Percentiles rank a stretch among this genome's conserved stretches.
Conservation (phyloP, 257 asterid species). For the Verbena officinalis region DNA sequence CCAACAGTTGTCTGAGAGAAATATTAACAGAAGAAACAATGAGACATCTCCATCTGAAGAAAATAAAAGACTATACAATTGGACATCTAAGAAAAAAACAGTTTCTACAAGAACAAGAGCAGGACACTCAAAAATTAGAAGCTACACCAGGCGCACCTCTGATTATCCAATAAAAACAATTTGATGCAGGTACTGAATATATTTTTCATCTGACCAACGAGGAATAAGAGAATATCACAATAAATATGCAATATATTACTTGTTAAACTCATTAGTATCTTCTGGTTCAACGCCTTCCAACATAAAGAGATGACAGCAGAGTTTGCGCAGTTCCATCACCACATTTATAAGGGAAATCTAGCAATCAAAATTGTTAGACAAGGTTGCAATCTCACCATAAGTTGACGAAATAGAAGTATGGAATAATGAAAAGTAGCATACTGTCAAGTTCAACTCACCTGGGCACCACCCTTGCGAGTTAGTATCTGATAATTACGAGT, state of each 20-base stretch:
- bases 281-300: slow-evolving; percentile 99
- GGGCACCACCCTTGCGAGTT: slow-evolving; percentile 97
- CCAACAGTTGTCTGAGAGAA: slow-evolving; percentile 77
- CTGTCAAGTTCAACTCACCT: slow-evolving; percentile 51
- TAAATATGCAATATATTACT: slow-evolving; percentile 46
- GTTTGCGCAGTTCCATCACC: slow-evolving; percentile 99
- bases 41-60: too few relatives aligned
- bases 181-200: slow-evolving; percentile 3
- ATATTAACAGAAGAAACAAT: slow-evolving; percentile 21
- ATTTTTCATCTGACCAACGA: slow-evolving; percentile 28
- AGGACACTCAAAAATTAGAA: slow-evolving; percentile 20
- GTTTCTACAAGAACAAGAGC: slow-evolving; percentile 18
- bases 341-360: slow-evolving; percentile 95
- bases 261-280: slow-evolving; percentile 72
- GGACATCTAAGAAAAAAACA: slow-evolving; percentile 7
- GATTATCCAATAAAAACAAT: slow-evolving; percentile 13
- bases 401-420: slow-evolving; percentile 19
- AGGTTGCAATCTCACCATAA: slow-evolving; percentile 17
- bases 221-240: slow-evolving; percentile 22
- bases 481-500: slow-evolving; percentile 94
- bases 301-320: slow-evolving; percentile 97
- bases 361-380: slow-evolving; percentile 33
- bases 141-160: slow-evolving; percentile 3
- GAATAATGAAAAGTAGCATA: slow-evolving; percentile 26
- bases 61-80: slow-evolving; percentile 10